Base-by-base conservation (phyloP, 352 stramenopile genomes). In the Phytophthora ohioensis region DNA sequence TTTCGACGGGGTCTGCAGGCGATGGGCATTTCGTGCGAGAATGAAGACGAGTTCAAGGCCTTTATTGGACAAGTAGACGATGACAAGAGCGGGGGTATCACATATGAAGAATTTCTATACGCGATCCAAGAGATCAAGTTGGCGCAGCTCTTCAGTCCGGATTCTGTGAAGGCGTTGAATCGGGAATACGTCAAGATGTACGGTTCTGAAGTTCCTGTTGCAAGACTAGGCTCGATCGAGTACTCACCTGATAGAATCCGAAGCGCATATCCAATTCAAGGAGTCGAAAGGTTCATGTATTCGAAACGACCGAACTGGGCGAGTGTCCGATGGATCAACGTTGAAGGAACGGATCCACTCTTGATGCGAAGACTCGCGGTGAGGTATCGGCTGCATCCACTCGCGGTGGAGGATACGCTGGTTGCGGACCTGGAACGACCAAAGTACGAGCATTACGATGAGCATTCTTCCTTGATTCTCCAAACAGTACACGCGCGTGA, bases 71-170 rank as follows among this genome's bases (percentile, higher is more conserved):
- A 94, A 57, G 78, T 96, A 8, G 88, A 97, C 63, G 80, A 93
- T 56, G 87, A 97, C 54, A 74, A 85, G 51, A 94, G 90, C 73
- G 88, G 88, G 27, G 82, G 85, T 32, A 96, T 97, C 65, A 88
- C 87, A 43, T 94, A 91, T 70, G 78, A 90, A 27, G 89, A 97
- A 57, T 97, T 97, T 73, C 73, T 93, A 56, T 86, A 90, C 41
- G 88, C 87, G n/a, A 88, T 97, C 31, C 90, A 96, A 46, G 90
- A 94, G 69, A 92, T 97, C 63, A 97, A 97, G 69, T 62, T 96
- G 42, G 89, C 89, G 15, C 87, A 96, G 46, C 82, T 97, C 55
- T 95, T 97, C 56, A 90, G 78, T 49, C 75, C 80, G 5, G 76
- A 83, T 15, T 88, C 91, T 65, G 46, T 94, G 5, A 55, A 36